These are phyloP conservation scores for Russula foetens DNA, from an alignment of 768 basidiomycete species.

Conservation along the genomic window DNA sequence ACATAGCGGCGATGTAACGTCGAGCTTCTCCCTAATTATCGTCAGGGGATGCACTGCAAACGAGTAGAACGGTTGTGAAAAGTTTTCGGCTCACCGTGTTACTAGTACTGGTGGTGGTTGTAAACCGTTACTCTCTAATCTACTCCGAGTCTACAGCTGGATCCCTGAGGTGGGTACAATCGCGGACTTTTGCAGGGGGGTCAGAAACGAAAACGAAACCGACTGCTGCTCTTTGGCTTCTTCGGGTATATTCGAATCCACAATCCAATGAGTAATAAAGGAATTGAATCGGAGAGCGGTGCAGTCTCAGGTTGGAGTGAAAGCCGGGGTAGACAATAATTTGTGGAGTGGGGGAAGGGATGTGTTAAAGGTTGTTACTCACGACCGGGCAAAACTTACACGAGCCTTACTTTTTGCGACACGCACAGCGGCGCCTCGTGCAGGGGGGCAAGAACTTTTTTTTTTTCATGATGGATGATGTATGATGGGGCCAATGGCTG, in stretches of 20 bases:
- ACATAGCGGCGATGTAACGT: background rate
- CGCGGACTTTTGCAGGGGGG: background rate
- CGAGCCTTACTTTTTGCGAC: background rate
- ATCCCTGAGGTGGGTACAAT: background rate
- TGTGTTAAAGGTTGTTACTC: background rate
- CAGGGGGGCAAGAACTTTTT: background rate
- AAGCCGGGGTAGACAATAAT: background rate
- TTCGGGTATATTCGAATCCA: background rate
- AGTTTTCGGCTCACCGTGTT: background rate
- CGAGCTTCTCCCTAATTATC: background rate
- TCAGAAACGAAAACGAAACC: constrained; percentile 1
- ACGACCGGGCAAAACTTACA: background rate
- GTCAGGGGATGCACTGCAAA: background rate
- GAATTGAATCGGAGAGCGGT: background rate
- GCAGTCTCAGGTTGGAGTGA: background rate
- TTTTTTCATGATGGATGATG: constrained; percentile 9
- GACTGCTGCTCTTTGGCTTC: background rate
- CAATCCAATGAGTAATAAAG: background rate
- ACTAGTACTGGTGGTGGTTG: background rate
- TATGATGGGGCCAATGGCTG: background rate
- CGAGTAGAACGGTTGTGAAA: background rate
- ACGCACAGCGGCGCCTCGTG: background rate
- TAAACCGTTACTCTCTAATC: background rate
- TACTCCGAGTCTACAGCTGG: background rate
- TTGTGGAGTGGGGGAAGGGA: background rate